These are phyloP conservation scores for Hypoxylon sp. DNA, from an alignment of 2,329 filamentous ascomycete genomes.

Conservation along the genomic window DNA sequence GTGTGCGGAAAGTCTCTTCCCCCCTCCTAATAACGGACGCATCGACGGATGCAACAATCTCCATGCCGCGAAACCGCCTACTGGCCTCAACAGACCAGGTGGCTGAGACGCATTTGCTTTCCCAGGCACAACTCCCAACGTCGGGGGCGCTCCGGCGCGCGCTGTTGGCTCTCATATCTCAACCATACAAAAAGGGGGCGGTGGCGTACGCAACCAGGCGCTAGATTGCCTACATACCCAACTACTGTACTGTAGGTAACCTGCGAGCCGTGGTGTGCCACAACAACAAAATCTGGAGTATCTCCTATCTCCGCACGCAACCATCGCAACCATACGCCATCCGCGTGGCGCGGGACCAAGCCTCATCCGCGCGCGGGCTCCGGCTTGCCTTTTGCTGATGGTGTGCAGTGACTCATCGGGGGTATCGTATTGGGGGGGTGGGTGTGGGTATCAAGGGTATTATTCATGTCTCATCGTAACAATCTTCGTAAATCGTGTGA, in stretches of 20 bases:
- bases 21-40: neutral
- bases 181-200: conserved; percentile 3
- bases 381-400: conserved; percentile 6
- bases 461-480: conserved; percentile 26
- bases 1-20: neutral
- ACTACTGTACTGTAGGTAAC: conserved; percentile 7
- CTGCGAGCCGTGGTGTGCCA: conserved; percentile 17
- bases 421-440: conserved; percentile 16
- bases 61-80: neutral
- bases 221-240: conserved; percentile 1
- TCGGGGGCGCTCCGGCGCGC: neutral
- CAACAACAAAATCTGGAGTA: neutral
- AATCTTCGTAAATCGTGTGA: conserved; percentile 8
- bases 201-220: conserved; percentile 18
- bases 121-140: neutral
- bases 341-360: conserved; percentile 23
- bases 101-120: conserved; percentile 4
- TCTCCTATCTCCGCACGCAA: neutral
- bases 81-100: neutral
- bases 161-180: conserved; percentile 2
- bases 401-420: conserved; percentile 13
- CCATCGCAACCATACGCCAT: neutral
- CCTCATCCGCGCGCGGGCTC: conserved; percentile 18
- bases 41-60: neutral
- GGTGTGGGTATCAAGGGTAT: conserved; percentile 37